Evolutionary conservation across 2,329 filamentous ascomycete genomes (phyloP), one percentile per base, ranked within the genome.

Genomic region (Paecilomyces sp.): DNA sequence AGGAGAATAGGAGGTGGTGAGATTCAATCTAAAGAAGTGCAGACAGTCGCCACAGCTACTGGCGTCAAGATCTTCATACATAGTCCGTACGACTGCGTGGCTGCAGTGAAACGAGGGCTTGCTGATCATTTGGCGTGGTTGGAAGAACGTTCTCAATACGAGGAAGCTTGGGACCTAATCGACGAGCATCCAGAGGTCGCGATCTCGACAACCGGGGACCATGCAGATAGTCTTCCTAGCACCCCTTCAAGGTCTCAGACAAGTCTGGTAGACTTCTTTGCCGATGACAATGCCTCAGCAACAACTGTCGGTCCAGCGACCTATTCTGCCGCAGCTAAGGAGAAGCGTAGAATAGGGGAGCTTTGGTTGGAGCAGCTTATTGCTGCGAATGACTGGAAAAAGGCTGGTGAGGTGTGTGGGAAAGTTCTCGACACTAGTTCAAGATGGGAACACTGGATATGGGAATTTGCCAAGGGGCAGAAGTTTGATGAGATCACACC

Each of bases 361-460:
- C 81, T 95, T 4, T 99, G 94, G 94, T 82, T 99, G 34, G 87
- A 92, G 62, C 90, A 96, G 67, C 82, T 97, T 34, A 84, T 96
- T 34, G 84, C 87, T 36, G 81, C 84, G 0, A 82, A 85, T 8
- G 82, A 93, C 62, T 99, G 94, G 94, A 71, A 72, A 8, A 80
- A 83, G 60, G 94, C 94, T 5, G 93, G 91, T 0, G 82, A 88
- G 67, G 81, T 95, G 3, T 93, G 92, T 60, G 90, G 88, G 13
- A 91, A 88, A 68, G 92, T 97, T 0, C 80, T 99, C 1, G 86
- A 86, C 52, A 91, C 88, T 1, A 86, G 91, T 0, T 82, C 88
- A 55, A 81, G 88, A 66, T 99, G 94, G 94, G 92, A 97, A 76
- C 91, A 95, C 68, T 97, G 93, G 92, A 89, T 95, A 4, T 95